Evolutionary conservation across 2,329 filamentous ascomycete species (phyloP).

Genomic region (Alternaria brassicicola): DNA sequence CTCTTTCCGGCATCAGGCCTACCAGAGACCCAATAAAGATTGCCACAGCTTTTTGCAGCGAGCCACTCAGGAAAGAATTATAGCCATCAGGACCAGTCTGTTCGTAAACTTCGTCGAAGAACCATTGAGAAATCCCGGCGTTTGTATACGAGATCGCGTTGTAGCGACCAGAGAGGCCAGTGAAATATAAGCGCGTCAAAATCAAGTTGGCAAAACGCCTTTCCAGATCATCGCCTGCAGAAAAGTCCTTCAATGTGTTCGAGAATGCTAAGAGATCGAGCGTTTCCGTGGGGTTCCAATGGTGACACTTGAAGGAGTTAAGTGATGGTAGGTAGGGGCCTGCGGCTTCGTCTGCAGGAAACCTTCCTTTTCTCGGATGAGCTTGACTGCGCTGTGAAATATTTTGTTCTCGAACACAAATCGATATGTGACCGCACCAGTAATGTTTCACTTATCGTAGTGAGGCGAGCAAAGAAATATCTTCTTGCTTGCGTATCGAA

Average conservation of each 20-base stretch:
- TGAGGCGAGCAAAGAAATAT: slow-evolving; percentile 14
- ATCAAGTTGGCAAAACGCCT: background rate
- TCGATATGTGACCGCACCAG: background rate
- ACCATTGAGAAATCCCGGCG: slow-evolving; percentile 14
- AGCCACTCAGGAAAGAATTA: slow-evolving; percentile 24
- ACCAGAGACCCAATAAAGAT: slow-evolving; percentile 49
- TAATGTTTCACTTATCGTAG: slow-evolving; percentile 8
- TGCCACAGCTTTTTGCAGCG: background rate
- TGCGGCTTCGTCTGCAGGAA: background rate
- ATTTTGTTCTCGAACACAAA: background rate
- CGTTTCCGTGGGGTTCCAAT: background rate
- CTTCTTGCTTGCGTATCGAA: slow-evolving; percentile 8
- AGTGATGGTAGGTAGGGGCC: background rate
- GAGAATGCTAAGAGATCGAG: background rate
- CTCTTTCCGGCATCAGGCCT: slow-evolving; percentile 58
- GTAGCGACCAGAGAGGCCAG: slow-evolving; percentile 1
- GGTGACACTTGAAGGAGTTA: background rate
- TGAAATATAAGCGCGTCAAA: slow-evolving; percentile 5
- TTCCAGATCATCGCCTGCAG: background rate
- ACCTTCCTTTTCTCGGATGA: background rate
- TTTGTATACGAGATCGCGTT: slow-evolving; percentile 13
- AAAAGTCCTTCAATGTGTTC: background rate
- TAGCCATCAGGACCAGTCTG: background rate
- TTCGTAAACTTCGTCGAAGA: background rate
- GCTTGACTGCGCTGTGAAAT: background rate